Evolutionary conservation across 2,329 filamentous ascomycete species (phyloP), one percentile per base, ranked within the genome.

Genomic region (Neonectria neomacrospora): DNA sequence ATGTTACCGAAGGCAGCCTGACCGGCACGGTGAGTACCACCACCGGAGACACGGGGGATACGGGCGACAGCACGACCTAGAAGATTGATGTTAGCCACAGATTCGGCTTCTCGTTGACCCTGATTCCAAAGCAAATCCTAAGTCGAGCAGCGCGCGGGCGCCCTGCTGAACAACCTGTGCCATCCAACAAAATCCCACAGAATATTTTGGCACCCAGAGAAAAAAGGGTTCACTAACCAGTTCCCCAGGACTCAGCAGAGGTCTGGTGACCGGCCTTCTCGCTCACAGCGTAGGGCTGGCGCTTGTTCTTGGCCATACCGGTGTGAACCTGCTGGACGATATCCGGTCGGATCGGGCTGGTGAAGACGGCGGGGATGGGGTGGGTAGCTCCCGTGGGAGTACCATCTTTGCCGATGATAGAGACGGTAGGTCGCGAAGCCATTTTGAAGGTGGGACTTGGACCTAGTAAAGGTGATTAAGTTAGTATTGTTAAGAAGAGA

Each of bases 191-290:
- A 65, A 65, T 41, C 37, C n/a, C 37, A 41, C n/a, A 41, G 62
- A 70, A 66, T 66, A 54, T 50, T 58, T 59, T 53, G 39, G 54
- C 22, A 23, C 32, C 52, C 62, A 59, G 34, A 53, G 51, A 59
- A 70, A 62, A 56, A 57, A 62, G 18, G 48, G 37, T 66, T 65
- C 75, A 91, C 91, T 85, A 83, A 96, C 93, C 95, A 87, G 95
- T 98, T 91, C 95, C 95, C 96, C 96, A 99, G 75, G 96, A 99
- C 90, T 99, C 96, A 81, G 96, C 96, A 85, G 93, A 97, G 82
- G 96, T 99, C 88, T 99, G 96, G 88, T 99, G 96, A 88, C 96
- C 96, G 81, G 96, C 96, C 92, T 99, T 99, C 92, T 98, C 95
- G 91, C 94, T 97, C 88, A 99, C 96, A 80, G 96, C 90, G 85